Evolutionary conservation across 108 stramenopile genomes (phyloP).

Genomic region (Ochromonas danica): DNA sequence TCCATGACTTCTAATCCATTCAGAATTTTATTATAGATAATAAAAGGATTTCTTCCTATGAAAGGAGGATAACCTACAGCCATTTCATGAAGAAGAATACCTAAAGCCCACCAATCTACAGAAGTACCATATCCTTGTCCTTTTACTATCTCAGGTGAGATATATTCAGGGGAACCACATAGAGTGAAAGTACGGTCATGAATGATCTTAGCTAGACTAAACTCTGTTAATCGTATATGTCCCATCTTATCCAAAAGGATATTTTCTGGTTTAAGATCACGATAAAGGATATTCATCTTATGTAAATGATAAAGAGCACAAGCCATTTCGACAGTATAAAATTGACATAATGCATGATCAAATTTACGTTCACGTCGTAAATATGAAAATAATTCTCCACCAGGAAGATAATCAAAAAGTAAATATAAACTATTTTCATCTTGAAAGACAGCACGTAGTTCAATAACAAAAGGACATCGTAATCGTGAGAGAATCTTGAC

Average conservation of each 20-base stretch:
- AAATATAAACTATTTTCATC: conserved; percentile 81
- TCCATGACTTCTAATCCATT: background rate
- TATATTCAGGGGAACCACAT: conserved; percentile 34
- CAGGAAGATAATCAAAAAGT: conserved; percentile 82
- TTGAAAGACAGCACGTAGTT: conserved; percentile 48
- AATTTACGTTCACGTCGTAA: conserved; percentile 43
- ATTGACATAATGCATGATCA: conserved; percentile 5
- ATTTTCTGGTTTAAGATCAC: conserved; percentile 57
- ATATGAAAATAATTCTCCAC: conserved; percentile 69
- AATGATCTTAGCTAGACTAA: conserved; percentile 20
- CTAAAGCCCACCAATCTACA: conserved; percentile 27
- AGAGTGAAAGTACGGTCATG: conserved; percentile 21
- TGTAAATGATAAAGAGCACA: conserved; percentile 7
- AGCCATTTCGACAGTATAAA: conserved; percentile 9
- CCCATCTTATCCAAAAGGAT: conserved; percentile 32
- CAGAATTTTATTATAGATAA: conserved; percentile 12
- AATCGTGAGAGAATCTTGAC: conserved; percentile 41
- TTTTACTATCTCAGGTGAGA: conserved; percentile 29
- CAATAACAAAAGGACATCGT: background rate
- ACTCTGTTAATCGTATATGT: conserved; percentile 30
- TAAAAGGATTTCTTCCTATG: conserved; percentile 11
- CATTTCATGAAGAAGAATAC: conserved; percentile 12
- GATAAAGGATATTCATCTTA: conserved; percentile 39
- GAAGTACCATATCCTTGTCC: conserved; percentile 9
- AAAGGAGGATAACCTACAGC: conserved; percentile 23